These are phyloP conservation scores for Candida bentonensis DNA, from an alignment of 805 yeast genomes.

Conservation along the genomic window DNA sequence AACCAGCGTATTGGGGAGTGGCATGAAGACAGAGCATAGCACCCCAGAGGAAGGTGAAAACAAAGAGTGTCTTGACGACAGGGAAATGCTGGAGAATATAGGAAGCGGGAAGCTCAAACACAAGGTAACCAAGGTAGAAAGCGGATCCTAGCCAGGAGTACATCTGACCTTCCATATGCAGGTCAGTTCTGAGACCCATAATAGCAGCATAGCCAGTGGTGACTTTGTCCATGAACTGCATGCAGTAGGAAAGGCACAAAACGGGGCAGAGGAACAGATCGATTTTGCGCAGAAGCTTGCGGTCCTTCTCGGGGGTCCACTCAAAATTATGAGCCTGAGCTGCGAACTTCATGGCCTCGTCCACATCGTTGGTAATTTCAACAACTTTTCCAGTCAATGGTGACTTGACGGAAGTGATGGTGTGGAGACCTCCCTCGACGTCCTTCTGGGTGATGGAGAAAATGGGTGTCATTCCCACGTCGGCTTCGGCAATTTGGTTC, in stretches of 20 bases:
- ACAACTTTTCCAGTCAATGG: neutral
- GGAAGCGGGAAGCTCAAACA: constrained; percentile 37
- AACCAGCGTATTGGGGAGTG: constrained; percentile 31
- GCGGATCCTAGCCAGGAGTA: constrained; percentile 38
- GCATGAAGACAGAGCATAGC: constrained; percentile 38
- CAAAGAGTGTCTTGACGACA: constrained; percentile 35
- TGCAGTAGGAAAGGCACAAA: constrained; percentile 32
- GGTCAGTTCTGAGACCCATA: constrained; percentile 32
- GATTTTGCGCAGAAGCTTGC: constrained; percentile 30
- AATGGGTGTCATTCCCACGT: neutral
- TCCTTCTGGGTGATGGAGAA: neutral
- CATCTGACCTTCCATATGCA: constrained; percentile 29
- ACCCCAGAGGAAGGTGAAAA: constrained; percentile 51
- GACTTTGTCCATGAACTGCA: constrained; percentile 47
- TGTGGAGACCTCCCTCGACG: neutral
- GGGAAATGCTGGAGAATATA: constrained; percentile 40
- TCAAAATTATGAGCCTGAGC: neutral
- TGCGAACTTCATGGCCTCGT: neutral
- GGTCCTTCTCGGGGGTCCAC: constrained; percentile 7
- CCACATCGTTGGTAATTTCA: neutral
- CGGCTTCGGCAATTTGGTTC: too few species aligned
- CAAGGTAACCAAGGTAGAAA: constrained; percentile 49
- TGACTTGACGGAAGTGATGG: neutral
- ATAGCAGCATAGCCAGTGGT: constrained; percentile 38
- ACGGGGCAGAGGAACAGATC: constrained; percentile 38